Conservation (phyloP, 257 asterid genomes). For the Avicennia marina region DNA sequence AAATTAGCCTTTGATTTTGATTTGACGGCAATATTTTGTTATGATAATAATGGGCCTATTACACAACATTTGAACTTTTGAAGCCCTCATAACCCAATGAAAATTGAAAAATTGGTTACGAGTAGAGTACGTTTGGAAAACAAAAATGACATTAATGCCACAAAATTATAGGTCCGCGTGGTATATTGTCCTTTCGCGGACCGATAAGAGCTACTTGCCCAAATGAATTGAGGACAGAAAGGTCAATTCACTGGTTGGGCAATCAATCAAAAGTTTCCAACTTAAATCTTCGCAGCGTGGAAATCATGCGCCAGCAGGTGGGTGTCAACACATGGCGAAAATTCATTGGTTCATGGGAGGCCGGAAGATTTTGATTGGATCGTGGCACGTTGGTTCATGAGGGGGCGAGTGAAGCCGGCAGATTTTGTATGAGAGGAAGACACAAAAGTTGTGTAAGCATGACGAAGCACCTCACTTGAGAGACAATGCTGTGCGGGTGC, state of each 20-base stretch:
- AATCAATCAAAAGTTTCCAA: neutral
- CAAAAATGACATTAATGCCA: no score
- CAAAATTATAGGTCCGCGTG: no score
- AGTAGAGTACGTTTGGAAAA: no score
- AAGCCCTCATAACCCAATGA: no score
- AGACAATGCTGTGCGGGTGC: conserved; percentile 24
- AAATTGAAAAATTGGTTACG: no score
- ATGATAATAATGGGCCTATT: no score
- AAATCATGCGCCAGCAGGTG: conserved; percentile 5
- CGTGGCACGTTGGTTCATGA: neutral
- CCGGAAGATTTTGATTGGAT: neutral
- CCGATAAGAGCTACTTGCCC: neutral
- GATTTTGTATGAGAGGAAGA: neutral
- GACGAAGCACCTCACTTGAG: conserved; percentile 27
- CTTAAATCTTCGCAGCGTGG: neutral
- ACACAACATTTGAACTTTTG: no score
- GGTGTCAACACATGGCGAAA: no score
- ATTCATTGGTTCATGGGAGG: neutral
- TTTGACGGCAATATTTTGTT: no score
- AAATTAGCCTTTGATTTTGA: no score
- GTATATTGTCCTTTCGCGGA: neutral
- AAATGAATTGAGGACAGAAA: neutral
- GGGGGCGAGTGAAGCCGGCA: conserved; percentile 5
- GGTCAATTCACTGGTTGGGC: neutral
- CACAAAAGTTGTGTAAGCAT: conserved; percentile 20